Evolutionary conservation across 2,329 filamentous ascomycete genomes (phyloP), one percentile per base, ranked within the genome.

Genomic region (Fusarium albosuccineum): DNA sequence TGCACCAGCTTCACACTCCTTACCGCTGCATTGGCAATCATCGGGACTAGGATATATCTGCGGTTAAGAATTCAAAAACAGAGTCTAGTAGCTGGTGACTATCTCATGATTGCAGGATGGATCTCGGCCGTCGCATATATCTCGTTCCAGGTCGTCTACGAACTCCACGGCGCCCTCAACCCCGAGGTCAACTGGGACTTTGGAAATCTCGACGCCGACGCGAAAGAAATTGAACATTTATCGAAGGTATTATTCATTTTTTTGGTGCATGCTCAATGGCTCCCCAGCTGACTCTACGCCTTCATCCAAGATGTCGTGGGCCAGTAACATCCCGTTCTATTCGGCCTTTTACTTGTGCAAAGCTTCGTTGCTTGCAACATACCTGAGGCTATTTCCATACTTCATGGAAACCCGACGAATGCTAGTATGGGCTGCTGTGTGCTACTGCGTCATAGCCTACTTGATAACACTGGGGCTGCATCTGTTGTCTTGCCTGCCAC

Each of bases 261-360:
- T 6, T 4, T 1, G 2, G n/a, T 8, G 17, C 4, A 22, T 22
- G 22, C 4, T 22, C 22, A 22, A 22, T 22, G 4, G 22, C 22
- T 22, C 22, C 11, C n/a, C 39, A 33, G 6, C 16, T 51, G 14
- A 48, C 22, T 22, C 22, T 22, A 22, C 22, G 14, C 34, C 7
- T 41, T 16, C 41, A 13, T 29, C 30, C 11, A 14, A 68, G 66
- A 42, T 68, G 44, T 68, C 66, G 8, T 68, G 66, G 66, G 61
- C 57, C 10, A 59, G 65, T n/a, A 61, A 66, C 14, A 62, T 68
- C 7, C 66, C 66, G 1, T 68, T 68, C 11, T 68, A 68, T 11
- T 49, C 61, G 6, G 52, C 66, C 1, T 60, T 60, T 5, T 68
- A 68, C 37, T 48, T 68, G 5, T 68, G 42, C 8, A 68, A 68